phyloP scores from a whole-genome alignment of 2,329 filamentous ascomycete genomes.

The Cladosporium sp. region DNA sequence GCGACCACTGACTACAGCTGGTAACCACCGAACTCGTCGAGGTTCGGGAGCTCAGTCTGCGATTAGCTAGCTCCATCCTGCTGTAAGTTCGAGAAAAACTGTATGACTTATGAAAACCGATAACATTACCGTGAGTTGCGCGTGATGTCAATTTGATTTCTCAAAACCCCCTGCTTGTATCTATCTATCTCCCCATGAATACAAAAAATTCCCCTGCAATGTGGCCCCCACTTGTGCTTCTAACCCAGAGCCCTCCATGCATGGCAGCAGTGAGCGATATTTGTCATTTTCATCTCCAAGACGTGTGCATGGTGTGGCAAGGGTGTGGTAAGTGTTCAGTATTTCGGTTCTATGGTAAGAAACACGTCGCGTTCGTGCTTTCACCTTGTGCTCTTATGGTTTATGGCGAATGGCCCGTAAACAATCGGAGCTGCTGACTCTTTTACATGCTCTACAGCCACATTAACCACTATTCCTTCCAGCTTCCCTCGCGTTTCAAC shows the following conservation, averaged over 20 bases:
- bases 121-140: conserved; percentile 7
- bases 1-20: conserved; percentile 17
- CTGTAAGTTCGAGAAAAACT: conserved; percentile 18
- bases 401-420: background rate
- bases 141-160: conserved; percentile 10
- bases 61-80: conserved; percentile 13
- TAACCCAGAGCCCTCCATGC: background rate
- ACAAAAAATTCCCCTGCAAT: background rate
- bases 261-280: background rate
- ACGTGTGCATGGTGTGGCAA: background rate
- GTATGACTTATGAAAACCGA: conserved; percentile 20
- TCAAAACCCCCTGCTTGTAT: background rate
- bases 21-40: conserved; percentile 4
- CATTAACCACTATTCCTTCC: background rate
- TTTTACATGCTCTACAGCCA: background rate
- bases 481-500: background rate
- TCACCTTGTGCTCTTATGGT: background rate
- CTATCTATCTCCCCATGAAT: background rate
- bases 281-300: background rate
- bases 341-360: background rate
- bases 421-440: background rate
- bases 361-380: background rate
- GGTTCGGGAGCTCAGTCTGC: conserved; percentile 12
- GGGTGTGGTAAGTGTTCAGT: background rate
- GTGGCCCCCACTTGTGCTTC: background rate